Conservation (phyloP, 23 red algal species). For the Gracilaria domingensis region DNA sequence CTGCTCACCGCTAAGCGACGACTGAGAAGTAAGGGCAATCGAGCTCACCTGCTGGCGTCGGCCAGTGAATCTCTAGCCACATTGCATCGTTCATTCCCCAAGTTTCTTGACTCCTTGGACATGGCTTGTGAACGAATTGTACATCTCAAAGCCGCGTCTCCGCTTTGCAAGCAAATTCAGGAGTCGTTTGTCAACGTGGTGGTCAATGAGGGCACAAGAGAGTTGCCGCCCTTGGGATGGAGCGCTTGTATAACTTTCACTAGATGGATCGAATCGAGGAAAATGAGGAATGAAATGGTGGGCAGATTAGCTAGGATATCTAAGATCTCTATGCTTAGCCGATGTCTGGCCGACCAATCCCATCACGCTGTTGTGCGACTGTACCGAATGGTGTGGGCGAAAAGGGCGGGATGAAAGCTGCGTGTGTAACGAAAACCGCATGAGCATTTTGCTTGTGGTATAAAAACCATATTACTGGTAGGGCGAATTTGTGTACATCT, state of each 20-base stretch:
- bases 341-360: slow-evolving; percentile 34
- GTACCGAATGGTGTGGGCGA: slow-evolving; percentile 37
- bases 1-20: slow-evolving; percentile 9
- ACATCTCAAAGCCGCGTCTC: background rate
- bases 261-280: slow-evolving; percentile 29
- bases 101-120: slow-evolving; percentile 18
- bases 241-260: slow-evolving; percentile 16
- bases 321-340: background rate
- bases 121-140: background rate
- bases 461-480: background rate
- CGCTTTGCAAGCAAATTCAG: background rate
- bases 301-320: background rate
- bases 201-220: background rate
- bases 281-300: slow-evolving; percentile 13
- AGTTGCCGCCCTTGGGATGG: slow-evolving; percentile 35
- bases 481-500: background rate
- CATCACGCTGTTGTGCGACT: slow-evolving; percentile 34
- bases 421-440: background rate
- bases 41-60: background rate
- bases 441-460: slow-evolving; percentile 4
- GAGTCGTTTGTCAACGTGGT: background rate
- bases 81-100: background rate
- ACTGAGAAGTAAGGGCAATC: background rate
- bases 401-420: background rate
- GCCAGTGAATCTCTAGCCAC: background rate